Evolutionary conservation across 805 yeast species (phyloP).

Genomic region (Yarrowia deformans): DNA sequence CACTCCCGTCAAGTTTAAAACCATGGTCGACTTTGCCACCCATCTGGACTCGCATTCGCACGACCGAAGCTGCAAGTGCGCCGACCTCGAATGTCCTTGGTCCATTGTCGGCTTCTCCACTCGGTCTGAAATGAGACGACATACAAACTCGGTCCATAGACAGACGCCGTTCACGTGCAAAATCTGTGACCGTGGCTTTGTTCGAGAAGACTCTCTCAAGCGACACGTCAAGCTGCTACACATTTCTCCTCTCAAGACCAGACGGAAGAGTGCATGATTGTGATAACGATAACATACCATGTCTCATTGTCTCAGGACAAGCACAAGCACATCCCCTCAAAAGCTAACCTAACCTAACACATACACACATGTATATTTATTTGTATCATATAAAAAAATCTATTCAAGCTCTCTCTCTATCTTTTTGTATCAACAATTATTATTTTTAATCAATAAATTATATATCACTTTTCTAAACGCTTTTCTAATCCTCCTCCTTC

Average conservation of each 20-base stretch:
- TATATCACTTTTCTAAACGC: background rate
- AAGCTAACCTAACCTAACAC: background rate
- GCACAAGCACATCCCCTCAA: background rate
- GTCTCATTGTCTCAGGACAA: no score
- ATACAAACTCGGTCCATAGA: conserved; percentile 23
- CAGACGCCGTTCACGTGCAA: background rate
- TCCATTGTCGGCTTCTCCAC: conserved; percentile 32
- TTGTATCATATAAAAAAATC: no score
- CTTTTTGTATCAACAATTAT: no score
- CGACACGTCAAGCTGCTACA: conserved; percentile 18
- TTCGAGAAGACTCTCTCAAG: conserved; percentile 26
- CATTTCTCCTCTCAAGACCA: background rate
- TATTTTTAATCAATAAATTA: background rate
- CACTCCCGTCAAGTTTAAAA: conserved; percentile 7
- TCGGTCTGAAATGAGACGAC: conserved; percentile 12
- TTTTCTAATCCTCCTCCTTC: background rate
- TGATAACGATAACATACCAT: no score
- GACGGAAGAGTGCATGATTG: conserved; percentile 13
- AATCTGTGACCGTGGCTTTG: conserved; percentile 10
- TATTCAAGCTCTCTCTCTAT: no score
- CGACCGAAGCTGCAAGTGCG: conserved; percentile 24
- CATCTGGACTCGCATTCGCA: conserved; percentile 23
- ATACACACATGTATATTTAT: no score
- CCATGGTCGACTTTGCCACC: conserved; percentile 24
- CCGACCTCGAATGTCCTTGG: conserved; percentile 17